Conservation (phyloP, 306 rosid genomes). For the Chamaecrista fasciculata region DNA sequence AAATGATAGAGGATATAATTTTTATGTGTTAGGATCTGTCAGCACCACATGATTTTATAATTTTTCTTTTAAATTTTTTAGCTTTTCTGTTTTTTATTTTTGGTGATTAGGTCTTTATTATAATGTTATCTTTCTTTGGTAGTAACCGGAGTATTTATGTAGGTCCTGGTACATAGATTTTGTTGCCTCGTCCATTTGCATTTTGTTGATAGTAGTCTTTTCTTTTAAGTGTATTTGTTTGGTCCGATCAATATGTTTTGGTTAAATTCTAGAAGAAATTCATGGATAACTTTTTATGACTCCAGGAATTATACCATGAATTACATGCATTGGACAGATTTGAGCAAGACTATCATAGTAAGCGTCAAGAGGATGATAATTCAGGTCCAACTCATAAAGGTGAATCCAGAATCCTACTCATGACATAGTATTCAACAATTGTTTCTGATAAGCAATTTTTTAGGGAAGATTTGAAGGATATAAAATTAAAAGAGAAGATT, state of each 20-base stretch:
- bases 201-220: neutral
- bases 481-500: constrained; percentile 16
- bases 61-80: no score
- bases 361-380: constrained; percentile 57
- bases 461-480: constrained; percentile 1
- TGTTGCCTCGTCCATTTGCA: neutral
- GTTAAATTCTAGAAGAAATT: constrained; percentile 20
- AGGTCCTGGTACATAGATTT: neutral
- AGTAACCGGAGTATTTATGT: neutral
- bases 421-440: constrained; percentile 25
- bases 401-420: constrained; percentile 28
- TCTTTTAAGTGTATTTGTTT: neutral
- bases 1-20: no score
- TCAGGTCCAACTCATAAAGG: constrained; percentile 49
- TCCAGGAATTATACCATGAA: constrained; percentile 84
- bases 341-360: constrained; percentile 65
- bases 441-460: constrained; percentile 12
- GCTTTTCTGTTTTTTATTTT: no score
- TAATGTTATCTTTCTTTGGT: constrained; percentile 1
- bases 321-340: constrained; percentile 72
- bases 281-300: constrained; percentile 23
- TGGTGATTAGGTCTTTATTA: no score
- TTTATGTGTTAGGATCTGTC: neutral
- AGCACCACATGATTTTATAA: no score
- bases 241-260: neutral